Percentiles rank a stretch among this genome's conserved stretches.
These are phyloP conservation scores for Entrophospora sp. DNA, from an alignment of 192 early-diverging fungal genomes.

Conservation along the genomic window DNA sequence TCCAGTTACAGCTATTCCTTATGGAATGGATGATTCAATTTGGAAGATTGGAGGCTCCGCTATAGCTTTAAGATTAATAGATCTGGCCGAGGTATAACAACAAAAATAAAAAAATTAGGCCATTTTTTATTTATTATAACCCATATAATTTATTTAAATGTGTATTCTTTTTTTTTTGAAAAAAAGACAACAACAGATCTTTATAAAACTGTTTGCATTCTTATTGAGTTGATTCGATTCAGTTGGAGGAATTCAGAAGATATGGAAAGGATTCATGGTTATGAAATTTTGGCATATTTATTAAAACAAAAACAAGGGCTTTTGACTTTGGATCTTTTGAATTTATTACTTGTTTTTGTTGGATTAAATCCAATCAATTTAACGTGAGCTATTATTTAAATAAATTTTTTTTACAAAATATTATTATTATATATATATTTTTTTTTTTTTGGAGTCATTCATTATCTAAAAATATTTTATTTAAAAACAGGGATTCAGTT, in stretches of 20 bases:
- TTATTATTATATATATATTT: background rate
- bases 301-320: slow-evolving; percentile 55
- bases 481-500: slow-evolving; percentile 43
- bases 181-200: slow-evolving; percentile 40
- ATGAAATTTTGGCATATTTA: slow-evolving; percentile 55
- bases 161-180: background rate
- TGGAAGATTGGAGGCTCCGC: slow-evolving; percentile 69
- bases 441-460: slow-evolving; percentile 11
- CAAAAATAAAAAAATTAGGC: no score
- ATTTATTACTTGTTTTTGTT: slow-evolving; percentile 52
- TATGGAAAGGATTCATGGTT: slow-evolving; percentile 59
- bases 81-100: slow-evolving; percentile 48
- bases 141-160: background rate
- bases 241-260: slow-evolving; percentile 66
- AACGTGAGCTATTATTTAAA: slow-evolving; percentile 35
- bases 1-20: slow-evolving; percentile 46
- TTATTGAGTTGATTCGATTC: slow-evolving; percentile 52
- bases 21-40: slow-evolving; percentile 53
- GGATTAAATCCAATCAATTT: slow-evolving; percentile 44
- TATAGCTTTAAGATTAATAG: slow-evolving; percentile 50
- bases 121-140: background rate
- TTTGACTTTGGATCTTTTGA: slow-evolving; percentile 46
- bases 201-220: slow-evolving; percentile 40
- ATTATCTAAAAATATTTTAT: no score
- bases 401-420: background rate